A percentile compares a stretch with the other conserved stretches of the same genome.
phyloP scores from a whole-genome alignment of 179 eudicot genomes.

The Beta macrorhiza region DNA sequence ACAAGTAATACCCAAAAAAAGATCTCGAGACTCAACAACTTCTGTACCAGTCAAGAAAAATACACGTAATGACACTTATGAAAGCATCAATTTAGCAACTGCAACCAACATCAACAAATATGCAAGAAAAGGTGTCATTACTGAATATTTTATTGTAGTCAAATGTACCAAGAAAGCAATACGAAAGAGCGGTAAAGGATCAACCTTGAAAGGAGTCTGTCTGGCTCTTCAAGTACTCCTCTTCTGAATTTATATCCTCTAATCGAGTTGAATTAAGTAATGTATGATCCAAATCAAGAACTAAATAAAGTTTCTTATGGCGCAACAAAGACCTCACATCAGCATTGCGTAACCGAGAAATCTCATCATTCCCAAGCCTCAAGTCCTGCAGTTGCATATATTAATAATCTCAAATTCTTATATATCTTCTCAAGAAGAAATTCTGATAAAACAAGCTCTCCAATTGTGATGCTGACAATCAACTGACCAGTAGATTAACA shows the following conservation, averaged over 20 bases:
- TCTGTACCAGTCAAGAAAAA: neutral
- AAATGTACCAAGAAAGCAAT: neutral
- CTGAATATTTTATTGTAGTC: neutral
- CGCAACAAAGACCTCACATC: constrained; percentile 62
- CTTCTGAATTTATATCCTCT: constrained; percentile 59
- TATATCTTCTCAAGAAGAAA: neutral
- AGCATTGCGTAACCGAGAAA: constrained; percentile 60
- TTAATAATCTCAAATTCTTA: constrained; percentile 3
- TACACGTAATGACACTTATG: neutral
- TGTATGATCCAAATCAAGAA: constrained; percentile 92
- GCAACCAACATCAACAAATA: neutral
- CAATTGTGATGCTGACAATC: neutral
- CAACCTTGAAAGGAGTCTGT: constrained; percentile 66
- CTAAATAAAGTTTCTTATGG: constrained; percentile 66
- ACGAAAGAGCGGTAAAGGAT: neutral
- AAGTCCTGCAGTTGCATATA: constrained; percentile 48
- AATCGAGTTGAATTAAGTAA: constrained; percentile 81
- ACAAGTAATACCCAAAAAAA: neutral
- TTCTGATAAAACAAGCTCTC: neutral
- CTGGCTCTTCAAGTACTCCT: constrained; percentile 53
- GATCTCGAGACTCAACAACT: neutral
- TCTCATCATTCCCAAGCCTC: constrained; percentile 62
- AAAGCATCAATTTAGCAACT: neutral
- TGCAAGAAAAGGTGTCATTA: neutral
- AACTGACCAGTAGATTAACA: neutral